These are phyloP conservation scores for Cryptosporidium muris DNA, from an alignment of 169 alveolate species.

Conservation along the genomic window DNA sequence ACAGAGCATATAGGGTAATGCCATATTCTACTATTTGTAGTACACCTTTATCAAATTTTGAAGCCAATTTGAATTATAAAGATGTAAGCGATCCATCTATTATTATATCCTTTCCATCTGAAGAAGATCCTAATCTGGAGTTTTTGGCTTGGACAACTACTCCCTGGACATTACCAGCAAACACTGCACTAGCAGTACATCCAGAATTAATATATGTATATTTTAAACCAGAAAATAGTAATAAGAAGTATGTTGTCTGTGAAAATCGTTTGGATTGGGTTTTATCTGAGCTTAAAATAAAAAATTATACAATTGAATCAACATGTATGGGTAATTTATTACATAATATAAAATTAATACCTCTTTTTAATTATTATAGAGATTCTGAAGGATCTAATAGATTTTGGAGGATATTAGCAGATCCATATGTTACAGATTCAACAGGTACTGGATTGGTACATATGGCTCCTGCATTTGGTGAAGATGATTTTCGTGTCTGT, in stretches of 20 bases:
- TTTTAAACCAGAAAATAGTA: constrained; percentile 78
- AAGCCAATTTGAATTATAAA: constrained; percentile 92
- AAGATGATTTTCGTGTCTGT: constrained; percentile 92
- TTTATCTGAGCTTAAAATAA: constrained; percentile 74
- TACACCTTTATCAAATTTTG: constrained; percentile 98
- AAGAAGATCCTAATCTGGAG: constrained; percentile 79
- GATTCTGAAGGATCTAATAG: constrained; percentile 73
- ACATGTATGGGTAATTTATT: constrained; percentile 86
- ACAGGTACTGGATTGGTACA: constrained; percentile 99
- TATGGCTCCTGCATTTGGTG: constrained; percentile 97
- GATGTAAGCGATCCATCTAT: constrained; percentile 96
- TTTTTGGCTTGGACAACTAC: constrained; percentile 99
- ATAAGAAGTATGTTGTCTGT: constrained; percentile 84
- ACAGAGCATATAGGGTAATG: constrained; percentile 97
- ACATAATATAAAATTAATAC: constrained; percentile 85
- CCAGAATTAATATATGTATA: constrained; percentile 90
- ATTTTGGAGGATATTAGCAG: constrained; percentile 84
- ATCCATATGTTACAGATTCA: constrained; percentile 92
- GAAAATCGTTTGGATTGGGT: constrained; percentile 85
- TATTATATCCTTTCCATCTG: constrained; percentile 90
- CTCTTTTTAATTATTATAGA: constrained; percentile 89
- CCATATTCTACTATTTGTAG: constrained; percentile 97
- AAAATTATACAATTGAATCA: constrained; percentile 77
- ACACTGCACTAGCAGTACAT: constrained; percentile 93
- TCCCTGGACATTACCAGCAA: constrained; percentile 99